phyloP scores from a whole-genome alignment of 148 eudicot species.

The Drosera capensis region DNA sequence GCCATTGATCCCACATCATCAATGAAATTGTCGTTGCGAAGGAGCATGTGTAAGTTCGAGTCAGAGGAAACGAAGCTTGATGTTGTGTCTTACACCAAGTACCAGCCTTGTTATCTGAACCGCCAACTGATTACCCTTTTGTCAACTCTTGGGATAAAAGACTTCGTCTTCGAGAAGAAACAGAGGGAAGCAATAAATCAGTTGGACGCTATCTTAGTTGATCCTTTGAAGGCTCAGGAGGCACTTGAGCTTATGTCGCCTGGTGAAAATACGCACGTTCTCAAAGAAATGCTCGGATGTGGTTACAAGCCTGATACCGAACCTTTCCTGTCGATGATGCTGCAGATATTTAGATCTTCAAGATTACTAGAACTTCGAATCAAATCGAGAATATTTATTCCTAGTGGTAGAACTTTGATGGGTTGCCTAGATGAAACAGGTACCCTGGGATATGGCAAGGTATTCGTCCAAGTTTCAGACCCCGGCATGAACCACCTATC shows the following conservation, averaged over 20 bases:
- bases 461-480: slow-evolving; percentile 54
- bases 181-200: slow-evolving; percentile 58
- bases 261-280: slow-evolving; percentile 45
- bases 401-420: slow-evolving; percentile 52
- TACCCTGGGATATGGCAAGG: slow-evolving; percentile 53
- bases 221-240: slow-evolving; percentile 55
- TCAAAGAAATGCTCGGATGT: slow-evolving; percentile 52
- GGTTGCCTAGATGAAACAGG: slow-evolving; percentile 63
- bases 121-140: slow-evolving; percentile 72
- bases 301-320: slow-evolving; percentile 62
- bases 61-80: slow-evolving; percentile 50
- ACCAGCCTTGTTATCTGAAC: slow-evolving; percentile 76
- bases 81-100: slow-evolving; percentile 66
- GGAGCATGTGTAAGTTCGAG: slow-evolving; percentile 66
- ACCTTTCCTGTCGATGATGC: slow-evolving; percentile 68
- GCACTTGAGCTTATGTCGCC: slow-evolving; percentile 76
- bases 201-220: slow-evolving; percentile 46
- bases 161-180: slow-evolving; percentile 53
- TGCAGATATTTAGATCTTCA: slow-evolving; percentile 53
- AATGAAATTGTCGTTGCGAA: slow-evolving; percentile 48
- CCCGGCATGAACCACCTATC: slow-evolving; percentile 12
- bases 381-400: slow-evolving; percentile 45
- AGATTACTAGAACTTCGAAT: slow-evolving; percentile 48
- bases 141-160: slow-evolving; percentile 69
- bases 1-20: slow-evolving; percentile 69